Evolutionary conservation across 805 yeast species (phyloP), one percentile per base, ranked within the genome.

Genomic region (Lachancea meyersii): DNA sequence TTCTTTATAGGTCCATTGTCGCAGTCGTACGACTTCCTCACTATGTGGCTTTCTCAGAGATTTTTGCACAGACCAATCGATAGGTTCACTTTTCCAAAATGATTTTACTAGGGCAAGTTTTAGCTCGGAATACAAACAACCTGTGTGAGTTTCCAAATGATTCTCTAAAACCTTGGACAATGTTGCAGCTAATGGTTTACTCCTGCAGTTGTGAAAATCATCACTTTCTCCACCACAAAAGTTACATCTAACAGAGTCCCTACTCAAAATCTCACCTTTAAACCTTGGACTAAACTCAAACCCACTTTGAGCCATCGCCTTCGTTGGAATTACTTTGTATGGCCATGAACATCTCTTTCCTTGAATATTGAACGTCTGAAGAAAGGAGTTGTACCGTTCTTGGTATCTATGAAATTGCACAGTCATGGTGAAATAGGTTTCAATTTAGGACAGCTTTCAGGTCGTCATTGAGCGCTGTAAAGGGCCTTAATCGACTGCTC

Each of bases 341-440:
- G 63, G 52, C 65, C 65, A 61, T 44, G 54, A 49, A 19, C 45
- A 51, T 35, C 49, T 48, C 40, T 53, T 57, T 8, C 51, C 55
- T 23, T 49, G 45, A 7, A 52, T 42, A 10, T 41, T 36, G 6
- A 39, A 36, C 3, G 53, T 48, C 11, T 40, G 48, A 23, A 43
- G 43, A 26, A 54, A 54, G 22, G 51, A 47, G 27, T 35, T 39
- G 9, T 50, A 34, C 14, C 55, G 45, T 13, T 44, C 41, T 21
- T 48, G 48, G n/a, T 48, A 40, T 18, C 34, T 40, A 20, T 37
- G 37, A 19, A 43, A 38, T 21, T 14, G 30, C 22, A 32, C 6
- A 28, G 26, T 5, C 41, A 38, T 38, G 23, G 16, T 38, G 18
- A 38, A n/a, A 23, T 30, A 38, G 22, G 16, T 8, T 13, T 3